Conservation (phyloP, 2,329 filamentous ascomycete species). For the Claviceps pazoutovae region DNA sequence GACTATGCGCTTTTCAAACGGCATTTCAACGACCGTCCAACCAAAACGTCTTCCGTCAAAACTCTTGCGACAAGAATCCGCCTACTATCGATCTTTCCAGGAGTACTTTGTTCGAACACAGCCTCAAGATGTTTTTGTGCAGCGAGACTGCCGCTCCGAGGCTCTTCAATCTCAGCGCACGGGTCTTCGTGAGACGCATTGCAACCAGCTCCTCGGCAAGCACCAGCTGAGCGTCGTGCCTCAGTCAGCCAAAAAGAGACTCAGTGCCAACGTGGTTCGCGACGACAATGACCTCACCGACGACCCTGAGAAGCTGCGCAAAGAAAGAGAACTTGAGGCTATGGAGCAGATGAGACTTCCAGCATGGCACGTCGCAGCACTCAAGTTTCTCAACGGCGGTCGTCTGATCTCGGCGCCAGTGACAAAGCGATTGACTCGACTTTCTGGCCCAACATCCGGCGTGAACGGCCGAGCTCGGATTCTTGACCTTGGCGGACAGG, state of each 20-base stretch:
- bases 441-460: constrained; percentile 34
- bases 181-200: constrained; percentile 57
- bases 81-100: constrained; percentile 82
- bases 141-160: constrained; percentile 75
- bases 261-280: constrained; percentile 58
- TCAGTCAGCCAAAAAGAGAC: constrained; percentile 56
- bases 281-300: constrained; percentile 52
- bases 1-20: constrained; percentile 59
- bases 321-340: constrained; percentile 70
- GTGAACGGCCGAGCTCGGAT: constrained; percentile 46
- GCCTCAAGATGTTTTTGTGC: constrained; percentile 64
- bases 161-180: constrained; percentile 73
- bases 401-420: constrained; percentile 50
- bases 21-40: constrained; percentile 28
- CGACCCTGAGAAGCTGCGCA: constrained; percentile 47
- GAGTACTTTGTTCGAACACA: constrained; percentile 54
- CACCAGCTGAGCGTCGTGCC: constrained; percentile 62
- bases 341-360: constrained; percentile 53
- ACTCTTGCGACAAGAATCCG: constrained; percentile 49
- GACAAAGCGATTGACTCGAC: constrained; percentile 44
- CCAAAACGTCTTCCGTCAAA: constrained; percentile 38
- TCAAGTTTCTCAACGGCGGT: constrained; percentile 50
- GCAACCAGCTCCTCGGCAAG: constrained; percentile 71
- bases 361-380: constrained; percentile 47
- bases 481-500: constrained; percentile 74